These are phyloP conservation scores for Yarrowia divulgata DNA, from an alignment of 805 yeast genomes.

Conservation along the genomic window DNA sequence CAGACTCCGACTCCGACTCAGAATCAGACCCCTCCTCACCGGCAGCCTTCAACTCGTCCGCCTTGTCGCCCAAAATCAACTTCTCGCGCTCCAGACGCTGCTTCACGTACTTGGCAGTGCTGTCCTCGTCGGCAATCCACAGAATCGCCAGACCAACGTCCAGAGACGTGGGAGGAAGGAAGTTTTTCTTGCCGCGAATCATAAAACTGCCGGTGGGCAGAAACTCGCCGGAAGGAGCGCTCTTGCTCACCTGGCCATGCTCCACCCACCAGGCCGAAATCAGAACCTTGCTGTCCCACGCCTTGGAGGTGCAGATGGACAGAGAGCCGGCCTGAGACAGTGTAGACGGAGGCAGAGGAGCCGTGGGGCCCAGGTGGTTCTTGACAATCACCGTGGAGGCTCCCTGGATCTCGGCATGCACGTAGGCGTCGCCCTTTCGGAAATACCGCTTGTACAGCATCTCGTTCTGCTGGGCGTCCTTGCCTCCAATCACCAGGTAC, in stretches of 20 bases:
- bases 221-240: slow-evolving; percentile 56
- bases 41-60: slow-evolving; percentile 44
- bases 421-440: slow-evolving; percentile 72
- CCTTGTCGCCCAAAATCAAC: slow-evolving; percentile 40
- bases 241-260: slow-evolving; percentile 72
- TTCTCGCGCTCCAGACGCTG: slow-evolving; percentile 40
- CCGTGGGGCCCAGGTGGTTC: slow-evolving; percentile 64
- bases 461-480: slow-evolving; percentile 80
- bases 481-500: slow-evolving; percentile 83
- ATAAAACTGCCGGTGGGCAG: slow-evolving; percentile 69
- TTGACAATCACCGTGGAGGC: slow-evolving; percentile 79
- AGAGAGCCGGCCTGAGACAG: slow-evolving; percentile 88
- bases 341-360: slow-evolving; percentile 77
- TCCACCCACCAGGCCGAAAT: slow-evolving; percentile 87
- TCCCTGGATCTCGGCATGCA: slow-evolving; percentile 76
- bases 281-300: slow-evolving; percentile 87
- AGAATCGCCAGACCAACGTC: slow-evolving; percentile 89
- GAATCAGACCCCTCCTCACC: slow-evolving; percentile 36
- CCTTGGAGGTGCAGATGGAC: slow-evolving; percentile 77
- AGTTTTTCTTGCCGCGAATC: slow-evolving; percentile 59
- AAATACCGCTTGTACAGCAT: slow-evolving; percentile 80
- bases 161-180: slow-evolving; percentile 75
- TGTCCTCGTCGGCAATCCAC: slow-evolving; percentile 70
- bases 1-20: slow-evolving; percentile 32
- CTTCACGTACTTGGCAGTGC: slow-evolving; percentile 52